Conservation (phyloP, 129 eudicot genomes). For the Dittrichia graveolens region DNA sequence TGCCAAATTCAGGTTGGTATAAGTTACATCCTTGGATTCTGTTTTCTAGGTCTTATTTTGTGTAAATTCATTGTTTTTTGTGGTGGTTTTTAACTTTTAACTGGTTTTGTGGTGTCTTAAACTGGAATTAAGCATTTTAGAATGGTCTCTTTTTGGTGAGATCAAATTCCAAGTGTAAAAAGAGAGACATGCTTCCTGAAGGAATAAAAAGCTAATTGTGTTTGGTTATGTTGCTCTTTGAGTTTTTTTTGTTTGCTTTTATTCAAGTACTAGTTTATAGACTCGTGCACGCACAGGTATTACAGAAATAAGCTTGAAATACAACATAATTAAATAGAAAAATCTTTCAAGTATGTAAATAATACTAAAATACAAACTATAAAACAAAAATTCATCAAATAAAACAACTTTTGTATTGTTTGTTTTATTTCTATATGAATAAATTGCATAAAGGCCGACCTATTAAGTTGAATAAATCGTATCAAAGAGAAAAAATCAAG, state of each 20-base stretch:
- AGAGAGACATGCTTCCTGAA: conserved; percentile 14
- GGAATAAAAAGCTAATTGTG: conserved; percentile 22
- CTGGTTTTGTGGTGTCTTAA: conserved; percentile 12
- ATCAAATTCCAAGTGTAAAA: conserved; percentile 35
- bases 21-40: background rate
- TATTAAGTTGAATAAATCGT: too few relatives aligned
- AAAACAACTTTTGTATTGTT: too few relatives aligned
- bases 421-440: too few relatives aligned
- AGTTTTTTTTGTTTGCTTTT: background rate
- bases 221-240: conserved; percentile 5
- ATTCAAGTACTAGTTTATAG: background rate
- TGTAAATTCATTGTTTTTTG: conserved; percentile 25
- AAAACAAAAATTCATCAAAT: too few relatives aligned
- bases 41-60: conserved; percentile 20
- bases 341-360: too few relatives aligned
- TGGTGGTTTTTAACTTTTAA: conserved; percentile 18
- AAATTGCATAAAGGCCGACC: too few relatives aligned
- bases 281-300: too few relatives aligned
- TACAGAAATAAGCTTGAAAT: too few relatives aligned
- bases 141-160: conserved; percentile 27
- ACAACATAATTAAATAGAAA: too few relatives aligned
- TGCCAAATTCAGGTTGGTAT: background rate
- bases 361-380: too few relatives aligned
- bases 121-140: conserved; percentile 6
- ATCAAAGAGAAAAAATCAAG: too few relatives aligned